Evolutionary conservation across 2,329 filamentous ascomycete genomes (phyloP), one percentile per base, ranked within the genome.

Genomic region (Annulohypoxylon truncatum): DNA sequence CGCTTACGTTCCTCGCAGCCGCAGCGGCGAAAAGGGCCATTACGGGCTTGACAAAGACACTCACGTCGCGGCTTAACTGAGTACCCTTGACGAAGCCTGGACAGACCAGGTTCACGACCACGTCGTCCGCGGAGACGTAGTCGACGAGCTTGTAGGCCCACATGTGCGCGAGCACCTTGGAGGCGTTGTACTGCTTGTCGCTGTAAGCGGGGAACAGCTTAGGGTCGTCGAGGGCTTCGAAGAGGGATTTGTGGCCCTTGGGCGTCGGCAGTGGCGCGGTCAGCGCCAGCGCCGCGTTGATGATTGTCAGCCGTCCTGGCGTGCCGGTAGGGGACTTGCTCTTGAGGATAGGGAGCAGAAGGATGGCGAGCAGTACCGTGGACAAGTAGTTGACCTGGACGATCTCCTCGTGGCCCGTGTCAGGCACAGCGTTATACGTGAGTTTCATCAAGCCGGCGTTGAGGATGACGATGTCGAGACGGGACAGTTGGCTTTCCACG

Each of bases 61-160:
- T 22, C 0, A 75, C 62, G 1, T 81, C 77, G 0, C 80, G 77
- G 13, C 71, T 66, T 2, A 87, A 73, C 0, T 73, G 69, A 0
- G 85, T 86, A 2, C 81, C 82, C 33, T 76, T 79, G 6, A 79
- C 75, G 46, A 79, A 75, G 0, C 81, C 84, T 0, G 84, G 84
- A 18, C 84, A 82, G 0, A 80, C 82, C 1, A 83, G 64, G 55
- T 85, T 86, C 40, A 86, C 73, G 6, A 82, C 65, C 0, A 83
- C 79, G 33, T 83, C 78, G 1, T 82, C 76, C 0, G 79, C 66
- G 0, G 74, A 75, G 0, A 83, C 76, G 18, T 76, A 74, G 13
- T 81, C 77, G 4, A 70, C 72, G 0, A 83, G 67, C 54, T 80
- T 62, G 50, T 58, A 68, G 1, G 33, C 38, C 26, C 56, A 68